Evolutionary conservation across 805 yeast species (phyloP), one percentile per base, ranked within the genome.

Genomic region (Pichia manshurica): DNA sequence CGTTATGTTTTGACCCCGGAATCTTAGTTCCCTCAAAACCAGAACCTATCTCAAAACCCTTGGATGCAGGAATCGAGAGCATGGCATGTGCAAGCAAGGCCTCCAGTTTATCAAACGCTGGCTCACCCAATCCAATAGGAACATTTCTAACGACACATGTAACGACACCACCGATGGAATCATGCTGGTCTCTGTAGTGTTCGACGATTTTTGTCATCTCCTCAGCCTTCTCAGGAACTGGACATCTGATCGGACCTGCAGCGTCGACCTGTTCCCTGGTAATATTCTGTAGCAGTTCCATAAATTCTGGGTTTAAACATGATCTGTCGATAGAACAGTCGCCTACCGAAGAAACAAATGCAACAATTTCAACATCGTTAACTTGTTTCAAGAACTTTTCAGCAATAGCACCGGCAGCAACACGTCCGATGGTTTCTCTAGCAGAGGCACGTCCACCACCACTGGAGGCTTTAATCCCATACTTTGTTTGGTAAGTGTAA

Each of bases 361-460:
- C 99, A 42, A 93, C 96, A 59, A 93, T 87, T 67, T 91, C 98
- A 40, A 93, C 93, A 50, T 79, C 77, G 62, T 84, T 81, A 47
- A 86, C 84, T 57, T 84, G 81, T 42, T 70, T 63, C 61, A 93
- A 76, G 54, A 87, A 82, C 70, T 90, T 91, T 68, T 93, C 99
- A 43, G 99, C 99, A 67, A 93, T 82, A 44, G 96, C 98, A 62
- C 97, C 97, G 8, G 97, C 98, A 42, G 98, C 98, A 46, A 93
- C 99, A 68, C 99, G 81, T 49, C 99, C 99, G 59, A 93, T 93
- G 38, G 99, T 93, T 70, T 93, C 99, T 68, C 99, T 81, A 8
- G 99, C 99, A 39, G 91, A 81, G 12, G 97, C 85, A 64, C 99
- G 81, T 53, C 99, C 99, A 62, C 99, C 99, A 45, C 99, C 99